Conservation (phyloP, 495 filamentous ascomycete species). For the Penicillium lividum region DNA sequence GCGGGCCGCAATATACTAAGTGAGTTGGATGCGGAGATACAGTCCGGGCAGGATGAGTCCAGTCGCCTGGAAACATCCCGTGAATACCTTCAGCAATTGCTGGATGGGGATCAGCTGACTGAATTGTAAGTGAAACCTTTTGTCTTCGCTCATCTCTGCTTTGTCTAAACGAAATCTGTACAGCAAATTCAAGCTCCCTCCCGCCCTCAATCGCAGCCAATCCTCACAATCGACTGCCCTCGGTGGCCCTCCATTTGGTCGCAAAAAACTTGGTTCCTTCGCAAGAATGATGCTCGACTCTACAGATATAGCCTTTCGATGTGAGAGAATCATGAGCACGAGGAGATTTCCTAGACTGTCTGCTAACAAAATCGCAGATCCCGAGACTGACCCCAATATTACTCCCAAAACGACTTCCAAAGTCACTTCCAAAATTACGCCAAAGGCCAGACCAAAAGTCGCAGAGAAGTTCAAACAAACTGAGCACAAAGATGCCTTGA, state of each 20-base stretch:
- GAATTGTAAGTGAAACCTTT: conserved; percentile 60
- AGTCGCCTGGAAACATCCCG: conserved; percentile 49
- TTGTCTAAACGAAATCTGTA: conserved; percentile 21
- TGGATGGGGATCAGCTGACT: conserved; percentile 66
- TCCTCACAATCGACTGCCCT: conserved; percentile 19
- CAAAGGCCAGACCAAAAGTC: neutral
- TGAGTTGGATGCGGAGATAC: conserved; percentile 43
- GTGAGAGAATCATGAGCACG: conserved; percentile 35
- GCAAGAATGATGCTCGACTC: conserved; percentile 59
- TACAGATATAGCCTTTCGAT: conserved; percentile 56
- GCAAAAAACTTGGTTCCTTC: conserved; percentile 52
- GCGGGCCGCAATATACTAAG: conserved; percentile 44
- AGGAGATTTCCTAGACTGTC: neutral
- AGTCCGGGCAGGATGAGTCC: conserved; percentile 40
- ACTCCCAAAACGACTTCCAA: neutral
- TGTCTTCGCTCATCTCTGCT: neutral
- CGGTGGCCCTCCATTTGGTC: conserved; percentile 23
- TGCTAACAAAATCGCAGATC: conserved; percentile 34
- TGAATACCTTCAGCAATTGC: conserved; percentile 67
- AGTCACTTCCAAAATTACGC: neutral
- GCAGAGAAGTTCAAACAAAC: conserved; percentile 17
- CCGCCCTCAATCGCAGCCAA: conserved; percentile 25
- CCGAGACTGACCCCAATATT: conserved; percentile 26
- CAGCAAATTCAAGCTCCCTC: conserved; percentile 70
- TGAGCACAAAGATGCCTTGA: conserved; percentile 23